Base-by-base conservation (phyloP, 306 rosid genomes). In the Citrullus amarus region DNA sequence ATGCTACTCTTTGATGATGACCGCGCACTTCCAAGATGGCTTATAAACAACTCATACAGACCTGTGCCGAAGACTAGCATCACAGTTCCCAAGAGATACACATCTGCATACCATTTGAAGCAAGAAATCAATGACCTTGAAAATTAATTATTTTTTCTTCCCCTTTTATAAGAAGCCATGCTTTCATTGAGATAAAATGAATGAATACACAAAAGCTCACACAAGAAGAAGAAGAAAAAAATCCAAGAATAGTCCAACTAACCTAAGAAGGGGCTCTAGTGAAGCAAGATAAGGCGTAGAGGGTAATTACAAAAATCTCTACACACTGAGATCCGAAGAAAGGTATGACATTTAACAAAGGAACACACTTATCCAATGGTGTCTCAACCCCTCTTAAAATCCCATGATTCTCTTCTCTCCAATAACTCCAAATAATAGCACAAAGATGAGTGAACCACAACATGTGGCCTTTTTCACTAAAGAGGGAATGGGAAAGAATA, bases 1-100 rank as follows among this genome's bases (percentile, higher is more conserved):
- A 83, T 79, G 20, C 81, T 76, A 80, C 86, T 86, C 79, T 77
- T 85, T 46, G 89, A 86, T 20, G 5, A 71, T 71, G 92, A 74
- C 51, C 79, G 81, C 79, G 88, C 84, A 73, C 65, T 75, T 28
- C 67, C 92, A 59, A 92, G 97, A 62, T 90, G 89, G 86, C 99
- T 95, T 79, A 95, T 87, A 79, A 95, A 95, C 76, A 95, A 92
- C 81, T 92, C 99, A 81, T 95, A 95, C 54, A 95, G 92, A 78
- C 99, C 99, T 93, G 93, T 92, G 75, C 99, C 97, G 59, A 92
- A 95, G 25, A 95, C 99, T 74, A 95, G 86, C 99, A 95, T 95
- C 83, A 95, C 99, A 7, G 99, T 95, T 84, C 99, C 99, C 78
- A 95, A 80, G 58, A 92, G 99, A 88, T 89, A 95, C 18, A 92